Conservation (phyloP, 169 alveolate genomes). For the Plasmodium fragile region DNA sequence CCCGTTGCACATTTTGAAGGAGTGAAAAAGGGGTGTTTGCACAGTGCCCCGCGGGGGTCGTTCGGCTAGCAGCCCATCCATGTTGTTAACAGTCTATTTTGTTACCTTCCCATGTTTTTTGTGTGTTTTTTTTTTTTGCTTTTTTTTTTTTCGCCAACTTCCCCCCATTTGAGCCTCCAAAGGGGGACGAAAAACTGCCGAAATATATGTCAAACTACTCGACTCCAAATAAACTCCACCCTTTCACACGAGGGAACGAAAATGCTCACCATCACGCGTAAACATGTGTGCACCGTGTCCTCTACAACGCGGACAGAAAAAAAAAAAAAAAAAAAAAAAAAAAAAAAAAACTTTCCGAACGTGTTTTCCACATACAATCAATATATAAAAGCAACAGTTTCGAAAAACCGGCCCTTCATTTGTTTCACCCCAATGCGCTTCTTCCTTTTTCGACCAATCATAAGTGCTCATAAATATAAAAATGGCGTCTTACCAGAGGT, state of each 20-base stretch:
- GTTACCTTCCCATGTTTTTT: background rate
- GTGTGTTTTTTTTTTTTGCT: background rate
- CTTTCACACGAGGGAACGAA: background rate
- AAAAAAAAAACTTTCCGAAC: background rate
- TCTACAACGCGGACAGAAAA: background rate
- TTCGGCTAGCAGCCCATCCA: background rate
- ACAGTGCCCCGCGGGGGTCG: background rate
- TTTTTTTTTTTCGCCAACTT: too few species aligned
- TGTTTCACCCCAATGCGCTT: background rate
- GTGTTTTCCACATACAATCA: background rate
- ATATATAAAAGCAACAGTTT: background rate
- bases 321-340: too few species aligned
- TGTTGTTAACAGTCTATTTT: background rate
- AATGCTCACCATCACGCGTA: background rate
- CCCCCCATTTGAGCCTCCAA: background rate
- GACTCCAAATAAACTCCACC: background rate
- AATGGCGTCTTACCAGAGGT: background rate
- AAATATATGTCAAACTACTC: background rate
- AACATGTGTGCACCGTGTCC: background rate
- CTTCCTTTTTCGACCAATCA: background rate
- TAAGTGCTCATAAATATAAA: background rate
- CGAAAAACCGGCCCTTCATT: background rate
- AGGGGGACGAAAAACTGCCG: background rate
- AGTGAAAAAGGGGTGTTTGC: background rate
- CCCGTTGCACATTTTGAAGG: background rate